These are phyloP conservation scores for Eucalyptus pumila DNA, from an alignment of 345 rosid genomes.

Conservation along the genomic window DNA sequence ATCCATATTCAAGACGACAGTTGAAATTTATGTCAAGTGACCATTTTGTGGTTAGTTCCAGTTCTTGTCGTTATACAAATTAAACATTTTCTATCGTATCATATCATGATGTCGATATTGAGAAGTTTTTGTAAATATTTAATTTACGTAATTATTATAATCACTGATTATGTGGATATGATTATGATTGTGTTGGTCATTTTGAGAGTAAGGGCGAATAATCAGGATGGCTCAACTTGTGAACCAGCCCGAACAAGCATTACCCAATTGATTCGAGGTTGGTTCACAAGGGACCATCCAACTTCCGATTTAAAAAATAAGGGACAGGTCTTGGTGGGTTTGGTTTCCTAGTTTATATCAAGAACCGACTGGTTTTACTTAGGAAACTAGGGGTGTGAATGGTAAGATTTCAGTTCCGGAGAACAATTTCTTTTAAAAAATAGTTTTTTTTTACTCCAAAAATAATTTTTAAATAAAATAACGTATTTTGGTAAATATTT, in stretches of 20 bases:
- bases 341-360: neutral
- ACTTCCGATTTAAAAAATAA: too few species aligned
- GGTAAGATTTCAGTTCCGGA: accelerated
- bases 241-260: accelerated
- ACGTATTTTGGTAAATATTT: accelerated
- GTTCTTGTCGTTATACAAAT: neutral
- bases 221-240: neutral
- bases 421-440: accelerated
- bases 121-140: neutral
- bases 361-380: accelerated
- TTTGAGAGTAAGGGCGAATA: neutral
- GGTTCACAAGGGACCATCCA: neutral
- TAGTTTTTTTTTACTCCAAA: accelerated
- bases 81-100: neutral
- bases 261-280: neutral
- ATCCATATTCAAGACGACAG: neutral
- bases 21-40: neutral
- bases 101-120: neutral
- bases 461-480: accelerated
- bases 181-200: neutral
- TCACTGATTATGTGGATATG: neutral
- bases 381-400: accelerated
- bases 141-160: neutral
- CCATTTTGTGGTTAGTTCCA: neutral
- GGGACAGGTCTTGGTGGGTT: neutral